Percentiles rank a stretch among this genome's conserved stretches.
Evolutionary conservation across 108 stramenopile species (phyloP).

Genomic region (Nannochloropsis gaditana): DNA sequence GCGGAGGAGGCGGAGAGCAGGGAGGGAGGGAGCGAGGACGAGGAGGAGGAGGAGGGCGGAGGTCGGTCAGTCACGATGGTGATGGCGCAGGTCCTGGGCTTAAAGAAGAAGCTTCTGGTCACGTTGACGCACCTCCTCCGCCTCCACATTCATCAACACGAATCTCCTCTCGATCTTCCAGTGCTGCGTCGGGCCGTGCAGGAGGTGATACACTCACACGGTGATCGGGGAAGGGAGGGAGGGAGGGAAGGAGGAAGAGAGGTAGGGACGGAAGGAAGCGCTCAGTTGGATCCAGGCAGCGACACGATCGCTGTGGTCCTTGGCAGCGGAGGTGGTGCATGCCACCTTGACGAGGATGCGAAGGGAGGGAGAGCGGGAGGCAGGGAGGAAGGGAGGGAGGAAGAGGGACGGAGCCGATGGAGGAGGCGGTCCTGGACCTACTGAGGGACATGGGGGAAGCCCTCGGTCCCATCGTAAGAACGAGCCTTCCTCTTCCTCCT

Average conservation of each 20-base stretch:
- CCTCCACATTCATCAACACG: neutral
- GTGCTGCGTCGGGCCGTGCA: neutral
- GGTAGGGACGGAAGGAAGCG: neutral
- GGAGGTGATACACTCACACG: neutral
- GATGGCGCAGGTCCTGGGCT: slow-evolving; percentile 1
- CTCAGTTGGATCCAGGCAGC: neutral
- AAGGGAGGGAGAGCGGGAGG: neutral
- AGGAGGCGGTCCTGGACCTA: slow-evolving; percentile 14
- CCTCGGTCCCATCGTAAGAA: neutral
- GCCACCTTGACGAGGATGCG: neutral
- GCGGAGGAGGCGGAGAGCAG: neutral
- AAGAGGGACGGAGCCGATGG: neutral
- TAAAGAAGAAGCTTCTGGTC: too few relatives aligned
- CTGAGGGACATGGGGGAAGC: neutral
- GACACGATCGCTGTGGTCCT: neutral
- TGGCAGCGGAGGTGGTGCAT: neutral
- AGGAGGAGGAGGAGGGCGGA: neutral
- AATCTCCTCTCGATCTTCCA: neutral
- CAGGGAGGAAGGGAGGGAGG: neutral
- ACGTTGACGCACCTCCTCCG: neutral
- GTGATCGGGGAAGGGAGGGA: neutral
- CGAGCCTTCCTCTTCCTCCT: neutral
- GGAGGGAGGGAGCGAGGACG: neutral
- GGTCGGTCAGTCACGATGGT: neutral
- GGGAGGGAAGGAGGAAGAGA: neutral